A percentile compares a stretch with the other conserved stretches of the same genome.
Conservation (phyloP, 1,284 basidiomycete genomes). For the Fomitopsis palustris region DNA sequence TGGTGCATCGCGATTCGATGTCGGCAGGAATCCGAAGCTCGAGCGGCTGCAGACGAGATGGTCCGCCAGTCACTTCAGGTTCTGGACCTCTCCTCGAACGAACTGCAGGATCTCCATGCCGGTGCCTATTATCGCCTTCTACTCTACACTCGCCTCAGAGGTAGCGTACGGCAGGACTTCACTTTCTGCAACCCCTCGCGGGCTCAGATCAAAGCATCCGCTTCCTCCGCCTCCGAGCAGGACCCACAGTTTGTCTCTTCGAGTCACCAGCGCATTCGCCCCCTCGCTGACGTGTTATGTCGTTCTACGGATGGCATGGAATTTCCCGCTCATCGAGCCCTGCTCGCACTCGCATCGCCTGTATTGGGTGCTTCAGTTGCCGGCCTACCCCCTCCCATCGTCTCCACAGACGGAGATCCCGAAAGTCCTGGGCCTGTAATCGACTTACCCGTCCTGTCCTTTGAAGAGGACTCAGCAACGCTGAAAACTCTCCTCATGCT, state of each 20-base stretch:
- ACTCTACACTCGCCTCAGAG: neutral
- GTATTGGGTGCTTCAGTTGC: slow-evolving; percentile 29
- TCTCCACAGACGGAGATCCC: neutral
- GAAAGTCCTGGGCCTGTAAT: neutral
- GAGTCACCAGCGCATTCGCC: neutral
- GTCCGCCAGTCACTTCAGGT: neutral
- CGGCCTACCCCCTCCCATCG: neutral
- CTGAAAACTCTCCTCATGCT: slow-evolving; percentile 13
- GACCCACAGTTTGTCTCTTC: neutral
- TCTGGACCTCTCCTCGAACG: neutral
- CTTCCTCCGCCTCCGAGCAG: neutral
- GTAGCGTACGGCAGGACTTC: neutral
- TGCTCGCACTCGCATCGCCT: slow-evolving; percentile 42
- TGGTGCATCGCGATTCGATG: neutral
- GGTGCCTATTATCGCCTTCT: neutral
- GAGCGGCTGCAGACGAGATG: neutral
- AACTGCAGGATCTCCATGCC: neutral
- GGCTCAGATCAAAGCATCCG: neutral
- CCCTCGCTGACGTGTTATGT: slow-evolving; percentile 35
- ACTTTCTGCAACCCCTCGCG: neutral
- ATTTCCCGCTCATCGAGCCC: slow-evolving; percentile 40
- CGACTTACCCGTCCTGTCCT: slow-evolving; percentile 4
- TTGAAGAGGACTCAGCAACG: slow-evolving; percentile 8
- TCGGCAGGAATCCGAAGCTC: neutral
- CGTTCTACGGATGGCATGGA: slow-evolving; percentile 44